Evolutionary conservation across 352 stramenopile species (phyloP).

Genomic region (Phytophthora litchii): DNA sequence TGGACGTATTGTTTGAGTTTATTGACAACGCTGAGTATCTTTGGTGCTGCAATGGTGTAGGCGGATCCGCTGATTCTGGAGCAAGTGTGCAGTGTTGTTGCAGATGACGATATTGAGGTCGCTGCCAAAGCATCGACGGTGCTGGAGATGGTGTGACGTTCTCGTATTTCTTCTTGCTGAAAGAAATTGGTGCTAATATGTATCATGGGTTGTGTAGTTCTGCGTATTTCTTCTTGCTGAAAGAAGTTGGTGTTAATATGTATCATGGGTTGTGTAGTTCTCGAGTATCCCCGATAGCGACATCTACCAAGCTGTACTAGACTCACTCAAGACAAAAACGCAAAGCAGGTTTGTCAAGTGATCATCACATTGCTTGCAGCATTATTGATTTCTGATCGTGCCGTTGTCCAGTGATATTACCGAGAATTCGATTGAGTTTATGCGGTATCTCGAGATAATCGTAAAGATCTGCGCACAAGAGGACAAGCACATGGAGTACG

Average conservation of each 20-base stretch:
- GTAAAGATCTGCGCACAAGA: conserved; percentile 63
- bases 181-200: conserved; percentile 5
- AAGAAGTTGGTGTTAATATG: conserved; percentile 5
- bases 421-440: conserved; percentile 71
- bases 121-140: conserved; percentile 64
- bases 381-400: conserved; percentile 9
- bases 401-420: conserved; percentile 37
- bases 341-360: conserved; percentile 48
- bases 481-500: conserved; percentile 68
- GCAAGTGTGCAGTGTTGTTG: conserved; percentile 59
- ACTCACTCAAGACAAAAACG: conserved; percentile 51
- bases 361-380: background rate
- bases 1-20: background rate
- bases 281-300: conserved; percentile 41
- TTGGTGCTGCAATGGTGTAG: conserved; percentile 36
- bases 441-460: conserved; percentile 80
- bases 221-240: conserved; percentile 4
- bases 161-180: conserved; percentile 3
- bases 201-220: conserved; percentile 16
- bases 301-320: conserved; percentile 57
- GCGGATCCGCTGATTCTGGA: conserved; percentile 54
- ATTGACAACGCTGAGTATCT: background rate
- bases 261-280: conserved; percentile 32
- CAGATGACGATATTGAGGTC: conserved; percentile 77
- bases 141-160: conserved; percentile 56